Conservation (phyloP, 768 basidiomycete genomes). For the Trametes meyenii region DNA sequence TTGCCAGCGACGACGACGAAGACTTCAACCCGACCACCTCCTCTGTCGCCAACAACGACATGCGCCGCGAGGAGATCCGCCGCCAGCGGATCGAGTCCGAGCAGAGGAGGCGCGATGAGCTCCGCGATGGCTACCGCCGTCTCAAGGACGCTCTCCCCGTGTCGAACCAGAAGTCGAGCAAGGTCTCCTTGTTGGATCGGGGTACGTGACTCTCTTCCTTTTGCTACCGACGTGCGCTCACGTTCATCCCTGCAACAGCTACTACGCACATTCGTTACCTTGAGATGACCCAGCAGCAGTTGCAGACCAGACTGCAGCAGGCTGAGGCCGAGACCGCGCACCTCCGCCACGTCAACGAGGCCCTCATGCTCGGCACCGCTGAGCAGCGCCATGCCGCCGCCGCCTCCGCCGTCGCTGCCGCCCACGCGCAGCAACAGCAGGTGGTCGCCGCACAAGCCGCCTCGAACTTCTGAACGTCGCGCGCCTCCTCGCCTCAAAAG, state of each 20-base stretch:
- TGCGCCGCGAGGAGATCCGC: conserved; percentile 87
- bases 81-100: conserved; percentile 93
- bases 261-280: conserved; percentile 87
- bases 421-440: conserved; percentile 38
- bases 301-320: conserved; percentile 75
- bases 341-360: conserved; percentile 84
- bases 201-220: conserved; percentile 44
- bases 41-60: conserved; percentile 53
- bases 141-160: conserved; percentile 90
- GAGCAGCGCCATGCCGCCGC: conserved; percentile 67
- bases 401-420: conserved; percentile 58
- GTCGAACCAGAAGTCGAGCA: conserved; percentile 92
- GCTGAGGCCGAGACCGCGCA: conserved; percentile 81
- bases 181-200: conserved; percentile 87
- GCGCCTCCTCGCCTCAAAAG: conserved; percentile 29
- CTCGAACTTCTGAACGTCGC: conserved; percentile 27
- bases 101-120: conserved; percentile 89
- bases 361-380: conserved; percentile 83
- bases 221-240: background rate
- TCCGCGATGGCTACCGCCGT: conserved; percentile 87
- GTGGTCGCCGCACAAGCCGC: conserved; percentile 49
- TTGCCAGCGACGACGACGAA: conserved; percentile 74
- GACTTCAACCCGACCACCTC: conserved; percentile 64
- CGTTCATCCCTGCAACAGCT: conserved; percentile 42
- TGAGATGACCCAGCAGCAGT: conserved; percentile 74